A percentile compares a stretch with the other conserved stretches of the same genome.
These are phyloP conservation scores for Trametes hirsuta DNA, from an alignment of 1,284 basidiomycete species.

Conservation along the genomic window DNA sequence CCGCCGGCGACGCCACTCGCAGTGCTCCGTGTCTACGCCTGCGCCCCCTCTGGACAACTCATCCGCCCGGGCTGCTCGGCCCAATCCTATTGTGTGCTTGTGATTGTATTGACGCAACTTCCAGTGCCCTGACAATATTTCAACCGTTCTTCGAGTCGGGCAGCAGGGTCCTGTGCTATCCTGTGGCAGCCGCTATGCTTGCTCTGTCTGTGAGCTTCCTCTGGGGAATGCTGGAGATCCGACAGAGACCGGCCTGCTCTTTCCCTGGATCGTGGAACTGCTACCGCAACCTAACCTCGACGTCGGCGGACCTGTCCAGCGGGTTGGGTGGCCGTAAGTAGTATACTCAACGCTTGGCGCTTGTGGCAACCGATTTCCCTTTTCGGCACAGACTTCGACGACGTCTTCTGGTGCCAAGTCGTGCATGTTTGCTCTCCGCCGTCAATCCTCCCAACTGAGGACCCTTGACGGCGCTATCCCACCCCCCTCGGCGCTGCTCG, in stretches of 20 bases:
- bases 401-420: background rate
- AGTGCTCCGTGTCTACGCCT: background rate
- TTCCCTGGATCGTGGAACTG: conserved; percentile 12
- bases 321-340: background rate
- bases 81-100: no score
- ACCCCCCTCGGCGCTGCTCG: background rate
- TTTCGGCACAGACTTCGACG: background rate
- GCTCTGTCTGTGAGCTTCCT: background rate
- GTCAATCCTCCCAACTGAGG: background rate
- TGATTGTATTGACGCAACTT: background rate
- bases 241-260: conserved; percentile 2
- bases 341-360: conserved; percentile 13
- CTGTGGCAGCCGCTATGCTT: background rate
- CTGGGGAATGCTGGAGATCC: conserved; percentile 25
- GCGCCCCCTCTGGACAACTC: background rate
- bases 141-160: background rate
- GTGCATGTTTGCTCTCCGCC: background rate
- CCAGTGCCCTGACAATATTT: background rate
- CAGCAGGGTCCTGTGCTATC: background rate
- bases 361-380: background rate
- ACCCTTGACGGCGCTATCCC: background rate
- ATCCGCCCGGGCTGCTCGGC: background rate
- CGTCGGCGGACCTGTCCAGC: conserved; percentile 3
- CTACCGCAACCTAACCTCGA: conserved; percentile 16
- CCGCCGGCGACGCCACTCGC: conserved; percentile 10